Percentiles rank a stretch among this genome's conserved stretches.
These are phyloP conservation scores for Elaeis oleifera DNA, from an alignment of 202 grass and related monocot species.

Conservation along the genomic window DNA sequence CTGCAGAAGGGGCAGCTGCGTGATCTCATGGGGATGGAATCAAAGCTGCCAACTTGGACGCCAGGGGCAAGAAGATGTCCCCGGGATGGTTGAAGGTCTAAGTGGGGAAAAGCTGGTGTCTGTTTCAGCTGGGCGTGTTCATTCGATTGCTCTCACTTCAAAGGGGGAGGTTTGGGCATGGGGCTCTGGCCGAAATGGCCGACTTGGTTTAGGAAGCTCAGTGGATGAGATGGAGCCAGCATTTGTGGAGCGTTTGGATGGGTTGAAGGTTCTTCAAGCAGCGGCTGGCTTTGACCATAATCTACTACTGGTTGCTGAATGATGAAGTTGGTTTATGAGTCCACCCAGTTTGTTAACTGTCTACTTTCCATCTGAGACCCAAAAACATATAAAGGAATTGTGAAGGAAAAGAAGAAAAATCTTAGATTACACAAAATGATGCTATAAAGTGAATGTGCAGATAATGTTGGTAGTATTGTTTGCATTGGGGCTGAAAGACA, in stretches of 20 bases:
- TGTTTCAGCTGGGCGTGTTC: conserved; percentile 61
- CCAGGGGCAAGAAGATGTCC: conserved; percentile 39
- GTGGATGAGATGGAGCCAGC: conserved; percentile 65
- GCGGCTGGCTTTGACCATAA: conserved; percentile 70
- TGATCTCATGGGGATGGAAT: conserved; percentile 93
- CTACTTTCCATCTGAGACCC: no score
- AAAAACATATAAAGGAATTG: no score
- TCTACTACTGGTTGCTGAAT: conserved; percentile 45
- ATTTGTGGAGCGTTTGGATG: conserved; percentile 48
- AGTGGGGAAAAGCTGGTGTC: conserved; percentile 32
- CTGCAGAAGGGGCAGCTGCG: not conserved
- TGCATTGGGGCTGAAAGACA: no score
- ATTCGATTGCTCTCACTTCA: conserved; percentile 52
- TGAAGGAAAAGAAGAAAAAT: no score
- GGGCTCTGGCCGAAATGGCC: conserved; percentile 76
- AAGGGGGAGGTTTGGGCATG: conserved; percentile 66
- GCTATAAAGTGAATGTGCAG: no score
- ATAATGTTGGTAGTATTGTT: no score
- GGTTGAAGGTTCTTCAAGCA: conserved; percentile 43
- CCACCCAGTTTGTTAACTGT: no score
- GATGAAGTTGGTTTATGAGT: not conserved
- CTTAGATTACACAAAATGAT: no score
- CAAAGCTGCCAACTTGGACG: conserved; percentile 75
- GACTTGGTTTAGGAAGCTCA: conserved; percentile 70
- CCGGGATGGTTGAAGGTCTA: conserved; percentile 40